These are phyloP conservation scores for Kodamaea sagamina DNA, from an alignment of 805 yeast genomes.

Conservation along the genomic window DNA sequence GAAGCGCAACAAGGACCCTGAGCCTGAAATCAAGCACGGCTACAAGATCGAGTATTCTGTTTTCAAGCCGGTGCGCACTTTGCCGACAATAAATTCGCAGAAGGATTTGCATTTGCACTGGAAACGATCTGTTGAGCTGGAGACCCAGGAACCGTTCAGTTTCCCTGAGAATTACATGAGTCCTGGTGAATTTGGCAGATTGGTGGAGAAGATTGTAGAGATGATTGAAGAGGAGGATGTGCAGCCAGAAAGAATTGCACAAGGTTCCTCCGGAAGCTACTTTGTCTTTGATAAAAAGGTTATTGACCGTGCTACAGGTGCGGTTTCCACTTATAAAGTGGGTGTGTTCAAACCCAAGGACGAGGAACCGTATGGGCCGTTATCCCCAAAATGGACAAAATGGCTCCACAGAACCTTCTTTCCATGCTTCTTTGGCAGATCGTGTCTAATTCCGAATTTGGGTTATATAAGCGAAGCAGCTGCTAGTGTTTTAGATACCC, in stretches of 20 bases:
- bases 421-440: conserved; percentile 75
- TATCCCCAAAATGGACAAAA: conserved; percentile 78
- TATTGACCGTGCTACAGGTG: conserved; percentile 9
- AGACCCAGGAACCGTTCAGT: conserved; percentile 13
- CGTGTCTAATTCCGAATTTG: conserved; percentile 69
- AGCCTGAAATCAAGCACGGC: conserved; percentile 14
- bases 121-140: conserved; percentile 17
- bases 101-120: conserved; percentile 16
- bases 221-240: conserved; percentile 48
- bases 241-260: conserved; percentile 54
- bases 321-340: conserved; percentile 28
- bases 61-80: conserved; percentile 39
- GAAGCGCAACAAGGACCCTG: conserved; percentile 10
- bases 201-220: conserved; percentile 45
- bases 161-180: conserved; percentile 27
- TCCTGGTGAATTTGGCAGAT: conserved; percentile 32
- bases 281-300: conserved; percentile 41
- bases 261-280: conserved; percentile 74
- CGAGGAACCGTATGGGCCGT: conserved; percentile 78
- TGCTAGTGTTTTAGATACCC: conserved; percentile 64
- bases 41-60: conserved; percentile 58
- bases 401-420: conserved; percentile 75
- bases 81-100: conserved; percentile 19
- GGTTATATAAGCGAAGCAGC: conserved; percentile 76
- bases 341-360: conserved; percentile 79